phyloP scores from a whole-genome alignment of 2,329 filamentous ascomycete genomes.

The Ceratocystis eucalypticola region DNA sequence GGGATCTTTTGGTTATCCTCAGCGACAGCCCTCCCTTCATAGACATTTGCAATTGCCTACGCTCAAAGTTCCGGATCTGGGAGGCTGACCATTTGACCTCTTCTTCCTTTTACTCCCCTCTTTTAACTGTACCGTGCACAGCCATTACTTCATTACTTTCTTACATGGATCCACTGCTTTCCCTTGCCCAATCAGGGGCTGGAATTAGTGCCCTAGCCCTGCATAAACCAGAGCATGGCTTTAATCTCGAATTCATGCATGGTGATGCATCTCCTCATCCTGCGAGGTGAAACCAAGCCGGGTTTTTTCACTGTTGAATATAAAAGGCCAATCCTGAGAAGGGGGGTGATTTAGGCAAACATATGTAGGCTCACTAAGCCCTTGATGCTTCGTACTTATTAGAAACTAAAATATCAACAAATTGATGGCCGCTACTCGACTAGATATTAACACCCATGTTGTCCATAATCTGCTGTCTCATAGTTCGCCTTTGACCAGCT shows the following conservation, averaged over 20 bases:
- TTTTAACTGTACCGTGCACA: not conserved
- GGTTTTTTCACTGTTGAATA: not conserved
- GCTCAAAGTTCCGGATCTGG: no score
- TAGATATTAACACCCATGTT: conserved; percentile 18
- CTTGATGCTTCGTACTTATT: not conserved
- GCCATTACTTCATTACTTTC: not conserved
- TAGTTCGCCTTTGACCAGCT: conserved; percentile 8
- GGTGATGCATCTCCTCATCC: not conserved
- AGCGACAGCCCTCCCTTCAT: no score
- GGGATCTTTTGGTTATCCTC: no score
- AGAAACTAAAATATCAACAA: not conserved
- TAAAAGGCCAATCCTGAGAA: not conserved
- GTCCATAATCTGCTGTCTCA: conserved; percentile 17
- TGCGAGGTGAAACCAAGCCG: conserved; percentile 3
- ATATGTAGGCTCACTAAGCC: not conserved
- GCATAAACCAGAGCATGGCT: not conserved
- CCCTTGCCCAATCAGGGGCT: not conserved
- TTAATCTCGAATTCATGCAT: conserved; percentile 6
- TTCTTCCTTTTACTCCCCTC: no score
- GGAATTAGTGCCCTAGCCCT: not conserved
- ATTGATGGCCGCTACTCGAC: not conserved
- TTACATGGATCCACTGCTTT: not conserved
- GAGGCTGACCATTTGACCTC: no score
- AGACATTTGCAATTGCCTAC: no score
- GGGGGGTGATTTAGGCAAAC: not conserved